phyloP scores from a whole-genome alignment of 306 rosid species.

The Prunus mume region DNA sequence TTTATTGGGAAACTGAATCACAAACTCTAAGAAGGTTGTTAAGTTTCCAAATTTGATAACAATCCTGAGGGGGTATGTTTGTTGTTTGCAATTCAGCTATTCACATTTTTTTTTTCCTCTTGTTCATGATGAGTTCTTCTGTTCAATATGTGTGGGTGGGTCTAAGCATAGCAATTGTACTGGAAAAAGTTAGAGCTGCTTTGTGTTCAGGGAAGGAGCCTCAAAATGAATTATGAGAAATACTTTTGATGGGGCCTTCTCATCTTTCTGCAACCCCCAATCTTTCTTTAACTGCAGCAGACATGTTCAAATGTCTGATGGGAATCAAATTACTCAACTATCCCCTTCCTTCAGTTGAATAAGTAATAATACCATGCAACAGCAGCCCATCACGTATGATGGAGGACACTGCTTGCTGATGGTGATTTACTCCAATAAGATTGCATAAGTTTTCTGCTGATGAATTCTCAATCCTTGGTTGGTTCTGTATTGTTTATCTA shows the following conservation, averaged over 20 bases:
- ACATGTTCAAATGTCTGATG: conserved; percentile 63
- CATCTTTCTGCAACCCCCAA: conserved; percentile 31
- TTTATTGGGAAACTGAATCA: conserved; percentile 26
- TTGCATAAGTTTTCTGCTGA: not conserved
- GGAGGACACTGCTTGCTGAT: not conserved
- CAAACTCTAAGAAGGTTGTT: conserved; percentile 13
- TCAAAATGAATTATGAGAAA: conserved; percentile 35
- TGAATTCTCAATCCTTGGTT: not conserved
- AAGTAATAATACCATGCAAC: conserved; percentile 6
- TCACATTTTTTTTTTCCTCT: conserved; percentile 20
- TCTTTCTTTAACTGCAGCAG: conserved; percentile 38
- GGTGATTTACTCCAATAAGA: too few species aligned
- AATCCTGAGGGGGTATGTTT: conserved; percentile 23
- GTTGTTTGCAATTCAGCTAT: conserved; percentile 44
- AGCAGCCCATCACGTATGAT: not conserved
- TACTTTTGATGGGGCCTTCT: conserved; percentile 48
- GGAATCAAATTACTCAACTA: conserved; percentile 44
- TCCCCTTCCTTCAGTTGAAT: conserved; percentile 24
- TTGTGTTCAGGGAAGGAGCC: conserved; percentile 38
- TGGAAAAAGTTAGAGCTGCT: conserved; percentile 27
- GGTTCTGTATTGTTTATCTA: not conserved
- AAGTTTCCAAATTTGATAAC: conserved; percentile 14
- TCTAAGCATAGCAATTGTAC: conserved; percentile 25
- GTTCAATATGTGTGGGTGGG: conserved; percentile 33
- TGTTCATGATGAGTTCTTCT: conserved; percentile 41